These are phyloP conservation scores for Cotoneaster glaucophyllus DNA, from an alignment of 306 rosid species.

Conservation along the genomic window DNA sequence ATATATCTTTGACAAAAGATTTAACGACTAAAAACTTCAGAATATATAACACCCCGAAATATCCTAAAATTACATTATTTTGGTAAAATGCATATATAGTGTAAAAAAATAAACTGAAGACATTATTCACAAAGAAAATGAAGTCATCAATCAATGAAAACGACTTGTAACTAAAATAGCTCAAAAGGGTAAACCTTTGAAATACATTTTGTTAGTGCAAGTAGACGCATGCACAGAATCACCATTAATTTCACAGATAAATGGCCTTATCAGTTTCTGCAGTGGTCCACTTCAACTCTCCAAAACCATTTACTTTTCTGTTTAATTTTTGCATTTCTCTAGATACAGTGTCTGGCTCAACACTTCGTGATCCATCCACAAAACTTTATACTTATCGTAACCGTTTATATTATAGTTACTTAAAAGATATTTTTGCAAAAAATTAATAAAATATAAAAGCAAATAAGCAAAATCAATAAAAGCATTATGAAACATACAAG, in stretches of 20 bases:
- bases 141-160: not conserved
- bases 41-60: too few species aligned
- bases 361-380: too few species aligned
- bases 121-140: not conserved
- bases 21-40: too few species aligned
- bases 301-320: not conserved
- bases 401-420: too few species aligned
- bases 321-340: not conserved
- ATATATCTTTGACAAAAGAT: too few species aligned
- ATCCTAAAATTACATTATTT: too few species aligned
- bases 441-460: too few species aligned
- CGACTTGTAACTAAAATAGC: not conserved
- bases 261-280: not conserved
- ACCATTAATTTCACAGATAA: not conserved
- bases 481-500: too few species aligned
- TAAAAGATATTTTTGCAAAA: too few species aligned
- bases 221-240: not conserved
- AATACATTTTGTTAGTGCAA: not conserved
- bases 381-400: too few species aligned
- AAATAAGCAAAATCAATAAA: too few species aligned
- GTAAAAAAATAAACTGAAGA: not conserved
- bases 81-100: not conserved
- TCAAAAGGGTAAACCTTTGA: not conserved
- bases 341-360: not conserved
- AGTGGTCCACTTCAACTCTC: constrained; percentile 12